Percentiles rank a stretch among this genome's conserved stretches.
These are phyloP conservation scores for Castanospermum australe DNA, from an alignment of 306 rosid genomes.

Conservation along the genomic window DNA sequence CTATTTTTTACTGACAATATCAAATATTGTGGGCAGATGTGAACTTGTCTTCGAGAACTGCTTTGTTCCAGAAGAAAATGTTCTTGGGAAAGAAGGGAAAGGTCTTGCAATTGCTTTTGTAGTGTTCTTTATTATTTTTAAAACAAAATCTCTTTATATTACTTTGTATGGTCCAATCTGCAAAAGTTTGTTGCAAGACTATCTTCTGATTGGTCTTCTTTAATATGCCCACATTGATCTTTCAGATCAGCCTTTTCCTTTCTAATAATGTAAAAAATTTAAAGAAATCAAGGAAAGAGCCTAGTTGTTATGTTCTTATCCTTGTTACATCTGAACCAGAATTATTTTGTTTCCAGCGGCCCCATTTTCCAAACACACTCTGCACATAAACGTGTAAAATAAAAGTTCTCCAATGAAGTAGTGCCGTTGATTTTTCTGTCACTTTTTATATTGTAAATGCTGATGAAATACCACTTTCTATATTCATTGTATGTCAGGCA, in stretches of 20 bases:
- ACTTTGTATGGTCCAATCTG: background rate
- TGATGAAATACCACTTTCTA: background rate
- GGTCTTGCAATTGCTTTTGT: conserved; percentile 48
- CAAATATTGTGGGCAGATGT: conserved; percentile 62
- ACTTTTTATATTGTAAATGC: background rate
- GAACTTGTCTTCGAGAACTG: conserved; percentile 98
- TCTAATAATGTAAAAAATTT: background rate
- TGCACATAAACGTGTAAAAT: background rate
- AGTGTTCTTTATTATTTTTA: conserved; percentile 14
- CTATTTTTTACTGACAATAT: conserved; percentile 39
- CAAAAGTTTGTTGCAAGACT: background rate
- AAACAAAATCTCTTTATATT: conserved; percentile 8
- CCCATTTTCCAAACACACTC: background rate
- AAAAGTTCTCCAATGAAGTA: background rate
- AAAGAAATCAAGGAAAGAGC: background rate
- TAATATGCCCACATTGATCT: background rate
- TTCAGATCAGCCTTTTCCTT: background rate
- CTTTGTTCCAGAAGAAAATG: conserved; percentile 92
- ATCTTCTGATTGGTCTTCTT: background rate
- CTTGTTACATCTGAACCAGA: background rate
- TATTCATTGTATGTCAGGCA: background rate
- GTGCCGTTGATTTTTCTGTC: background rate
- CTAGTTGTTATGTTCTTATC: background rate
- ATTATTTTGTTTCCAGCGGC: background rate
- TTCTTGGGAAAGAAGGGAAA: conserved; percentile 95